Percentiles rank a stretch among this genome's conserved stretches.
These are phyloP conservation scores for Maudiozyma barnettii DNA, from an alignment of 805 yeast genomes.

Conservation along the genomic window DNA sequence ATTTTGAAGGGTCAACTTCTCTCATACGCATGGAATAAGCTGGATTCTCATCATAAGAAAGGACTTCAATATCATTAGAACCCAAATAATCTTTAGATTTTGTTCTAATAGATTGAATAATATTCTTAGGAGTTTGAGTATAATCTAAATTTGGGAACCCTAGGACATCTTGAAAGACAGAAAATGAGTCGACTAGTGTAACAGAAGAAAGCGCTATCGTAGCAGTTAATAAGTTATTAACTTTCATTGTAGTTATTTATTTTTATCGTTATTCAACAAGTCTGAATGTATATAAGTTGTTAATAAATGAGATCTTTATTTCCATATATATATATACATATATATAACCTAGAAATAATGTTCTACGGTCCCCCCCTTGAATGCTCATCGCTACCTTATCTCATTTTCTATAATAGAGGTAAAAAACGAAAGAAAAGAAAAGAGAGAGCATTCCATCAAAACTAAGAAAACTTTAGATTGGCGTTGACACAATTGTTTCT, in stretches of 20 bases:
- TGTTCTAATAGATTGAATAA: conserved; percentile 4
- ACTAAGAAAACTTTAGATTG: no score
- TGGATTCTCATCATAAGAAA: conserved; percentile 8
- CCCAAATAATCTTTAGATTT: conserved; percentile 2
- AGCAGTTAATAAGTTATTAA: not conserved
- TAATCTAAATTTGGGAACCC: conserved; percentile 5
- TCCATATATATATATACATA: not conserved
- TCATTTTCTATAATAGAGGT: no score
- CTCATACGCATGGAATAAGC: conserved; percentile 20
- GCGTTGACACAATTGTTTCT: no score
- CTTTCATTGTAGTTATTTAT: not conserved
- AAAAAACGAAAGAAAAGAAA: no score
- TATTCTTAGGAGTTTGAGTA: conserved; percentile 6
- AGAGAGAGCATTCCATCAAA: no score
- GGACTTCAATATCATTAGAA: not conserved
- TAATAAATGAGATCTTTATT: not conserved
- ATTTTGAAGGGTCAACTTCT: conserved; percentile 22
- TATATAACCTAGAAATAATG: no score
- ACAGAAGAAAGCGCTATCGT: not conserved
- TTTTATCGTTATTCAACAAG: not conserved
- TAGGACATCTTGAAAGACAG: conserved; percentile 6
- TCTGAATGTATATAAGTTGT: no score
- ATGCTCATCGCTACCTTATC: no score
- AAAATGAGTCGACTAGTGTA: not conserved
- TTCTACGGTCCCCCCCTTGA: no score